Evolutionary conservation across 345 rosid genomes (phyloP).

Genomic region (Eucalyptus decipiens): DNA sequence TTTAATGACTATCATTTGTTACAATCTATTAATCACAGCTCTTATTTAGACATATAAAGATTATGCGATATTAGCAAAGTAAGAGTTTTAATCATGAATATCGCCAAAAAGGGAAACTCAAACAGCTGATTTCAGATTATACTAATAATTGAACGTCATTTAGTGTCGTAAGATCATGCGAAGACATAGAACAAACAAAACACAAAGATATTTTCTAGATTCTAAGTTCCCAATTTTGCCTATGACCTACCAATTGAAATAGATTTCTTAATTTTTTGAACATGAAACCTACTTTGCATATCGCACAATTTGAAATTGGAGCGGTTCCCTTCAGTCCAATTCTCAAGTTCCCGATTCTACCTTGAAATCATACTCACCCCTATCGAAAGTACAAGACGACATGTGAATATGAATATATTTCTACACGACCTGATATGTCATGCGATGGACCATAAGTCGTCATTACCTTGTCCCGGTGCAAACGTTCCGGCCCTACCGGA

Average conservation of each 20-base stretch:
- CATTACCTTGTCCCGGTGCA: not conserved
- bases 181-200: too few relatives aligned
- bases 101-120: not conserved
- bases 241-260: too few relatives aligned
- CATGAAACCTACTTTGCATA: not conserved
- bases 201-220: too few relatives aligned
- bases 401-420: accelerated
- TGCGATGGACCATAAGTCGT: too few relatives aligned
- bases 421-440: not conserved
- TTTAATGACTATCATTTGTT: too few relatives aligned
- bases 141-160: not conserved
- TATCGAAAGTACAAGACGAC: not conserved
- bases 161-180: accelerated
- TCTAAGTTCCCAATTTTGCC: not conserved
- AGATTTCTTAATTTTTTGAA: too few relatives aligned
- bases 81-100: too few relatives aligned
- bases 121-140: too few relatives aligned
- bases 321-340: accelerated
- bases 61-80: too few relatives aligned
- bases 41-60: too few relatives aligned
- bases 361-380: not conserved
- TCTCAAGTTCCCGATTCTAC: accelerated
- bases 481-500: not conserved
- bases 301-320: too few relatives aligned
- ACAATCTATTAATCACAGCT: too few relatives aligned